These are phyloP conservation scores for Cucumis hystrix DNA, from an alignment of 306 rosid species.

Conservation along the genomic window DNA sequence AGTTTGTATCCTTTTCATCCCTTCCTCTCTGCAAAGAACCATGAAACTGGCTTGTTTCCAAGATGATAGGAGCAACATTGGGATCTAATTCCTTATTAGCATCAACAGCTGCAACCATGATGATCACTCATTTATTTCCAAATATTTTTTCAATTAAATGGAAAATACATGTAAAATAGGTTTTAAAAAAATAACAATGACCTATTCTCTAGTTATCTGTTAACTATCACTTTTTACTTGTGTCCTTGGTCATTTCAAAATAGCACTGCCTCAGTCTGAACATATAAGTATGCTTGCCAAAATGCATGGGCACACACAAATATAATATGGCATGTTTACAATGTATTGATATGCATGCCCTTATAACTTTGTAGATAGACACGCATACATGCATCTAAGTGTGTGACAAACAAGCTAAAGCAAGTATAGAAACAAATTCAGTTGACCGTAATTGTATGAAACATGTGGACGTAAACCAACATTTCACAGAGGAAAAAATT, in stretches of 20 bases:
- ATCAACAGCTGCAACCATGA: constrained; percentile 36
- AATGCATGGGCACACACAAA: neutral
- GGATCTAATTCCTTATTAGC: constrained; percentile 41
- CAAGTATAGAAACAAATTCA: neutral
- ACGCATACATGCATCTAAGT: neutral
- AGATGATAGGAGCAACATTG: constrained; percentile 22
- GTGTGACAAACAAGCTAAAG: neutral
- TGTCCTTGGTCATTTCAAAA: neutral
- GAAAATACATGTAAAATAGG: neutral
- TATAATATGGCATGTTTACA: neutral
- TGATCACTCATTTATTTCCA: neutral
- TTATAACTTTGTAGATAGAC: neutral
- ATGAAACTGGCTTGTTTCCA: constrained; percentile 33
- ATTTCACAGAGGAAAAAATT: neutral
- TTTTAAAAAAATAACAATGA: neutral
- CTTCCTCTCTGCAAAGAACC: constrained; percentile 46
- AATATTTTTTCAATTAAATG: neutral
- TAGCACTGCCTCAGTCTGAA: neutral
- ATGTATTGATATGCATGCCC: neutral
- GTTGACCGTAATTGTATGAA: neutral
- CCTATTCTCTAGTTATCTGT: neutral
- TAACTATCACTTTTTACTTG: neutral
- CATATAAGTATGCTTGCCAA: neutral
- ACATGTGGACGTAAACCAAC: neutral
- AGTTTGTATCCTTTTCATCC: constrained; percentile 48